Base-by-base conservation (phyloP, 164 flowering plant species). In the Protea cynaroides region DNA sequence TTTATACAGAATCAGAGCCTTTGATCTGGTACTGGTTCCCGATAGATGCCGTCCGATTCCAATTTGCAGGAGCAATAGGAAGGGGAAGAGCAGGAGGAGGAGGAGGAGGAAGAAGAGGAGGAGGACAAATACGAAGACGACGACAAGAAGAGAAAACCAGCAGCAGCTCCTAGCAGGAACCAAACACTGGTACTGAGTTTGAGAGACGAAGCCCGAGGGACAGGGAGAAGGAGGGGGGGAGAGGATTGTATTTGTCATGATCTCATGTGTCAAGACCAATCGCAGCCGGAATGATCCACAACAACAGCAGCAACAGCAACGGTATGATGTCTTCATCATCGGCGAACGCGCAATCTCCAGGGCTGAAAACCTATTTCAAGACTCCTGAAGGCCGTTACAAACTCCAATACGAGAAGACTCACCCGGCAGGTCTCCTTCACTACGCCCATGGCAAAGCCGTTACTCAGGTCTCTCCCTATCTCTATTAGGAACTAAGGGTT, bases 301-400 rank as follows among this genome's bases (percentile, higher is more conserved):
- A n/a, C 58, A 61, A 40, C 78, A 59, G 54, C 75, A 55, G 23
- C 58, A 61, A 40, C 78, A 59, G 54, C 65, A 81, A 76, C 80
- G 83, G 79, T 10, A 69, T 75, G 74, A 76, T 81, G 75, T 75
- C 83, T 21, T 52, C 85, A 14, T 67, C 89, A n/a, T 76, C 85
- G 56, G 61, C 61, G 19, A 78, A 75, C 68, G 56, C 83, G 18
- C 89, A 84, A 70, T 76, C 87, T 17, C 78, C 82, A 19, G 91
- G 89, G 3, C 72, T 93, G 29, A 93, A 93, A 79, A 90, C 94
- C 38, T 88, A 93, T 75, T 93, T 93, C 82, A 93, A 93, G 74
- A 93, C 98, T 64, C 97, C 98, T 0, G 98, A 93, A 62, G 98
- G 98, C 5, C 79, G 91, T 29, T 93, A 90, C 68, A 93, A 93